These are phyloP conservation scores for Hondaea fermentalgiana DNA, from an alignment of 108 stramenopile genomes.

Conservation along the genomic window DNA sequence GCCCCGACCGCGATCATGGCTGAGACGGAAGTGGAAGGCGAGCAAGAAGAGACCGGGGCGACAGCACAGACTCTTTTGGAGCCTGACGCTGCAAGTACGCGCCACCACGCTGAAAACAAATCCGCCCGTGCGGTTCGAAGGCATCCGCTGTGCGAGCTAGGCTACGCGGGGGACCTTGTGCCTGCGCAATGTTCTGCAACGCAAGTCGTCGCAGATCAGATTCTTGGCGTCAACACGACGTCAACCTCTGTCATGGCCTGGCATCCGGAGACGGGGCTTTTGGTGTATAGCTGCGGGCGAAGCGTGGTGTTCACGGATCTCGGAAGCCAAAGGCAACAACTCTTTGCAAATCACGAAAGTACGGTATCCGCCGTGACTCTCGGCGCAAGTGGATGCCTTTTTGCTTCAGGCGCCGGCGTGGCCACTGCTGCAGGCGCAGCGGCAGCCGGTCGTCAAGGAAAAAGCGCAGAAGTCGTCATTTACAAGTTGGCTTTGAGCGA, in stretches of 20 bases:
- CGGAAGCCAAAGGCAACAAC: background rate
- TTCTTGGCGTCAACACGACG: background rate
- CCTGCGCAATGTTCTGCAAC: background rate
- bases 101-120: background rate
- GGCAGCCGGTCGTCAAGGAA: background rate
- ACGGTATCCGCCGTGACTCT: background rate
- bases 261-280: background rate
- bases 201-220: background rate
- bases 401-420: background rate
- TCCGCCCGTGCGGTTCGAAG: too few relatives aligned
- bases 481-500: background rate
- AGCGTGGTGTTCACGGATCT: background rate
- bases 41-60: background rate
- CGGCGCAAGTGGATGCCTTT: background rate
- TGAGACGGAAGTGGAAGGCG: too few relatives aligned
- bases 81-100: background rate
- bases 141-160: too few relatives aligned
- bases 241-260: background rate
- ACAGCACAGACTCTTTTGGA: background rate
- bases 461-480: background rate
- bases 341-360: background rate
- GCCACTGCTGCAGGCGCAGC: background rate
- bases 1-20: background rate
- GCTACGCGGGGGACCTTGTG: background rate
- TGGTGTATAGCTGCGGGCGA: background rate